These are phyloP conservation scores for Sequoiadendron giganteum DNA, from an alignment of 75 land plant species.

Conservation along the genomic window DNA sequence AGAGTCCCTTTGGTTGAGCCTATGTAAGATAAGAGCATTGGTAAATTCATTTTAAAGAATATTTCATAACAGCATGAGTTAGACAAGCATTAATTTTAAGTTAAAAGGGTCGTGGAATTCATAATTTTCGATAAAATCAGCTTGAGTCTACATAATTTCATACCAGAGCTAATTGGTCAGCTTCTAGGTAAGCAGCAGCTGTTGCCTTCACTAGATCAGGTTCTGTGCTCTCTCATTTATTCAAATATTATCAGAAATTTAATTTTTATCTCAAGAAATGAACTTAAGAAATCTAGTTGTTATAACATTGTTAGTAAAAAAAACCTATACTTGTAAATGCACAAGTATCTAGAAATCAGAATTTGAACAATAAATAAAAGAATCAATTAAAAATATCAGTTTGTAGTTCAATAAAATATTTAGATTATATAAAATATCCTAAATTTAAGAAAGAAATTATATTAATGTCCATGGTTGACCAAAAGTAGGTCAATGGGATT, in stretches of 20 bases:
- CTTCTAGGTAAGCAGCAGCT: constrained; percentile 39
- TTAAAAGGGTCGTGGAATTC: neutral
- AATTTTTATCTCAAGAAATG: neutral
- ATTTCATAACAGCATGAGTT: neutral
- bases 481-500: too few species aligned
- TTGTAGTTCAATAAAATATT: neutral
- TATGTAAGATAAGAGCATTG: constrained; percentile 3
- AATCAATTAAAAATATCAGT: neutral
- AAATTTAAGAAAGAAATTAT: neutral
- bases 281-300: neutral
- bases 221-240: constrained; percentile 13
- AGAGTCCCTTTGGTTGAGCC: constrained; percentile 50
- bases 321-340: neutral
- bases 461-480: too few species aligned
- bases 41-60: neutral
- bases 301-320: neutral
- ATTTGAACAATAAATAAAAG: neutral
- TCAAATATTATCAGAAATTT: constrained; percentile 1
- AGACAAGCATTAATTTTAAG: neutral
- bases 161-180: constrained; percentile 44
- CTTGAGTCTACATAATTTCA: neutral
- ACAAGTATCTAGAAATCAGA: neutral
- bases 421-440: neutral
- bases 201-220: constrained; percentile 38
- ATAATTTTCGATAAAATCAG: neutral